A percentile compares a stretch with the other conserved stretches of the same genome.
Evolutionary conservation across 2,329 filamentous ascomycete genomes (phyloP).

Genomic region (Exophiala spinifera): DNA sequence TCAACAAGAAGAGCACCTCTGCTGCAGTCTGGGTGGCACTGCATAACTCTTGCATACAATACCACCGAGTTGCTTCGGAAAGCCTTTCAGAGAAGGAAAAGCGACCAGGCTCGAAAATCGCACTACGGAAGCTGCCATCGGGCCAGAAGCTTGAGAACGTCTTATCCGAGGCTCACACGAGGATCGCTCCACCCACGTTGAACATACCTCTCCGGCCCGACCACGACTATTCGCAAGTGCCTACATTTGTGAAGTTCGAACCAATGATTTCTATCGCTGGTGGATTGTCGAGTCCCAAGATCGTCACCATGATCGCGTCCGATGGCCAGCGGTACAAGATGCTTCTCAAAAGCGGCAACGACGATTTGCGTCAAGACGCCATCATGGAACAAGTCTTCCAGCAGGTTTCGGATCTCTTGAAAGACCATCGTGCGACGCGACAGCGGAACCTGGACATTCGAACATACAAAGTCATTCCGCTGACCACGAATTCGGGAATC

Average conservation of each 20-base stretch:
- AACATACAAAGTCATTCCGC: constrained; percentile 93
- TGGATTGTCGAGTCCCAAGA: constrained; percentile 89
- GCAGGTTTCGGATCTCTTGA: constrained; percentile 85
- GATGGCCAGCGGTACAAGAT: constrained; percentile 82
- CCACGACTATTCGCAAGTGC: constrained; percentile 72
- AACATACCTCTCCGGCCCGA: constrained; percentile 71
- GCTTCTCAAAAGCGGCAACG: constrained; percentile 89
- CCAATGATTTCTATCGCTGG: constrained; percentile 79
- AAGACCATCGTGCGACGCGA: constrained; percentile 79
- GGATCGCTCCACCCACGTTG: constrained; percentile 85
- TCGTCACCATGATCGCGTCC: constrained; percentile 75
- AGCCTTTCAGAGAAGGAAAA: constrained; percentile 56
- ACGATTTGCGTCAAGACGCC: constrained; percentile 93
- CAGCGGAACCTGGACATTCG: constrained; percentile 86
- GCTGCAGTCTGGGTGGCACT: constrained; percentile 66
- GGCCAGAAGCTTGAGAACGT: constrained; percentile 62
- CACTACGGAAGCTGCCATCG: constrained; percentile 60
- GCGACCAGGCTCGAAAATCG: constrained; percentile 64
- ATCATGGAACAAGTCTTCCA: constrained; percentile 99
- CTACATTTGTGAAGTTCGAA: constrained; percentile 69
- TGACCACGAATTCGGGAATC: constrained; percentile 79
- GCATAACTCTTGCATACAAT: constrained; percentile 68
- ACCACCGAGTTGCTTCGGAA: constrained; percentile 50
- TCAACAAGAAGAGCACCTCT: constrained; percentile 54
- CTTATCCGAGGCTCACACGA: constrained; percentile 55